phyloP scores from a whole-genome alignment of 108 stramenopile genomes.

The Nannochloropsis salina region DNA sequence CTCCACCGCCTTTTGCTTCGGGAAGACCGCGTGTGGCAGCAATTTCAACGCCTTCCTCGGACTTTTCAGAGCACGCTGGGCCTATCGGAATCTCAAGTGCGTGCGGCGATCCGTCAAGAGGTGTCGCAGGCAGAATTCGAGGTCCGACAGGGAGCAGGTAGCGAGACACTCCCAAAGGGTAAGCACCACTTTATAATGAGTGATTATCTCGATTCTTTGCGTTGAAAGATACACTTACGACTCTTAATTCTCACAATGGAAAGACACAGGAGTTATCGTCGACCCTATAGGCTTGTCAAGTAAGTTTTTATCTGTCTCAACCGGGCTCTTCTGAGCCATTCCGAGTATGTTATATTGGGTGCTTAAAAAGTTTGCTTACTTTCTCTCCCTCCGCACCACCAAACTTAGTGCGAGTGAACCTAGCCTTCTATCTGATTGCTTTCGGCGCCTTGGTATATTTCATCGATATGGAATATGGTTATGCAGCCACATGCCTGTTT shows the following conservation, averaged over 20 bases:
- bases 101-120: not conserved
- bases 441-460: not conserved
- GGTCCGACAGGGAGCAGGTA: too few relatives aligned
- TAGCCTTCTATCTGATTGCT: not conserved
- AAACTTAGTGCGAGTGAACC: not conserved
- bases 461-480: not conserved
- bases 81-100: not conserved
- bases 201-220: too few relatives aligned
- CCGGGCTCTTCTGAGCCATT: too few relatives aligned
- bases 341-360: too few relatives aligned
- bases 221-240: too few relatives aligned
- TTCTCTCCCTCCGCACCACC: not conserved
- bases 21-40: not conserved
- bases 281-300: too few relatives aligned
- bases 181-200: too few relatives aligned
- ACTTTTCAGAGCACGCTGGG: not conserved
- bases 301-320: too few relatives aligned
- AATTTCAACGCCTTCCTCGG: not conserved
- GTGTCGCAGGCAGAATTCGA: too few relatives aligned
- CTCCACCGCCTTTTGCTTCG: not conserved
- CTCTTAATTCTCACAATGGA: too few relatives aligned
- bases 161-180: too few relatives aligned
- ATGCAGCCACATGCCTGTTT: not conserved
- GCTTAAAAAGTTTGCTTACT: not conserved
- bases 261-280: too few relatives aligned